These are phyloP conservation scores for Polychaeton citri DNA, from an alignment of 2,329 filamentous ascomycete genomes.

Conservation along the genomic window DNA sequence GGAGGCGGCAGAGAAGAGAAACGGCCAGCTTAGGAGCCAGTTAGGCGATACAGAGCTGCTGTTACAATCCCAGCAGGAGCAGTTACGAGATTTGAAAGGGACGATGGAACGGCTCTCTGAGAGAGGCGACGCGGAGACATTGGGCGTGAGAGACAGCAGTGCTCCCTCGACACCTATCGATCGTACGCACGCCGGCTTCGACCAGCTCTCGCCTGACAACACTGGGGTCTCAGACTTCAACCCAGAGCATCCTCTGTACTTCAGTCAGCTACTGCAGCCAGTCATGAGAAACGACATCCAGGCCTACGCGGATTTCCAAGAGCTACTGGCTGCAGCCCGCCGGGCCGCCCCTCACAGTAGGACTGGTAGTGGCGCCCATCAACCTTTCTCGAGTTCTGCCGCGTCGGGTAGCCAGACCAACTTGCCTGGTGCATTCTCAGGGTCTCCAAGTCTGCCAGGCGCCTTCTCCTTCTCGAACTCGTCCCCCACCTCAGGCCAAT, in stretches of 20 bases:
- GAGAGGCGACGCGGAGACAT: constrained; percentile 58
- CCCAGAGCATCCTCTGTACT: constrained; percentile 54
- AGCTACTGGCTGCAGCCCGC: constrained; percentile 55
- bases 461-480: constrained; percentile 25
- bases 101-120: constrained; percentile 80
- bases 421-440: constrained; percentile 13
- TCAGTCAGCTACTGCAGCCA: constrained; percentile 70
- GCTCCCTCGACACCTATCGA: constrained; percentile 71
- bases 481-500: constrained; percentile 15
- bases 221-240: constrained; percentile 38
- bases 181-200: constrained; percentile 44
- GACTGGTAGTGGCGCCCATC: constrained; percentile 40
- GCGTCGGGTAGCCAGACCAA: constrained; percentile 39
- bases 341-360: constrained; percentile 49
- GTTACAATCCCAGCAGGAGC: constrained; percentile 81
- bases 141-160: constrained; percentile 45
- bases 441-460: constrained; percentile 28
- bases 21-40: constrained; percentile 75
- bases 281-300: constrained; percentile 70
- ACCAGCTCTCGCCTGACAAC: constrained; percentile 41
- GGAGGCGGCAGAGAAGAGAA: constrained; percentile 62
- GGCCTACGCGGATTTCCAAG: constrained; percentile 74
- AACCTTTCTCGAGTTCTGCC: constrained; percentile 22
- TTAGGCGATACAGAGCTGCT: constrained; percentile 76
- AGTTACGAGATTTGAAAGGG: constrained; percentile 76